These are phyloP conservation scores for Botrytis porri DNA, from an alignment of 2,329 filamentous ascomycete species.

Conservation along the genomic window DNA sequence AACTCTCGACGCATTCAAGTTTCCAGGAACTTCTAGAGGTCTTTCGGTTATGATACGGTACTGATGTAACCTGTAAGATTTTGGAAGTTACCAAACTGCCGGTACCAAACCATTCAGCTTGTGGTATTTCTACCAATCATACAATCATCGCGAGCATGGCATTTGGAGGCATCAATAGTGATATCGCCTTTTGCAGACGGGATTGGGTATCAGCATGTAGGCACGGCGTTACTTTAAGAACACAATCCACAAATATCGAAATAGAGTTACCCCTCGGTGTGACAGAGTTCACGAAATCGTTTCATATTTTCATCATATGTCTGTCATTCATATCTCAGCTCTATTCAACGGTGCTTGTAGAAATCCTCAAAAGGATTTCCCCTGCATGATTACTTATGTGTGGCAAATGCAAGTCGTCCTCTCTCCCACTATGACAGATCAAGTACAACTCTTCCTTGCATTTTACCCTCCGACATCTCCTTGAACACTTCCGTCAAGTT, in stretches of 20 bases:
- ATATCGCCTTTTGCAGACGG: neutral
- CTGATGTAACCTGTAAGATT: conserved; percentile 3
- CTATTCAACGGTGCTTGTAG: neutral
- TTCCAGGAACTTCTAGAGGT: conserved; percentile 11
- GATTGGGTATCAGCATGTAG: conserved; percentile 7
- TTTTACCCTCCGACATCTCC: conserved; percentile 44
- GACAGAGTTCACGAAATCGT: neutral
- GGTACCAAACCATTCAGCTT: conserved; percentile 21
- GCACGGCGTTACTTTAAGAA: neutral
- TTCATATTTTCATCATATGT: conserved; percentile 11
- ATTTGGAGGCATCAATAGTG: neutral
- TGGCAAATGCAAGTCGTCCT: conserved; percentile 12
- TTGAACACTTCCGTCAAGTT: conserved; percentile 46
- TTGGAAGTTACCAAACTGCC: conserved; percentile 10
- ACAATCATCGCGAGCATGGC: neutral
- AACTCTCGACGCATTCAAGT: conserved; percentile 8
- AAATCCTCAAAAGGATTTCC: neutral
- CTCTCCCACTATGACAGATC: conserved; percentile 39
- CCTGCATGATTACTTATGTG: conserved; percentile 3
- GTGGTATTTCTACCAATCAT: neutral
- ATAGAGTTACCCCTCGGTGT: conserved; percentile 10
- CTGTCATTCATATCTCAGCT: conserved; percentile 16
- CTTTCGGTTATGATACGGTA: conserved; percentile 7
- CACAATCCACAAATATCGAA: neutral
- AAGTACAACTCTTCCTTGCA: conserved; percentile 48